Conservation (phyloP, 2,329 filamentous ascomycete species). For the Claviceps sorghi region DNA sequence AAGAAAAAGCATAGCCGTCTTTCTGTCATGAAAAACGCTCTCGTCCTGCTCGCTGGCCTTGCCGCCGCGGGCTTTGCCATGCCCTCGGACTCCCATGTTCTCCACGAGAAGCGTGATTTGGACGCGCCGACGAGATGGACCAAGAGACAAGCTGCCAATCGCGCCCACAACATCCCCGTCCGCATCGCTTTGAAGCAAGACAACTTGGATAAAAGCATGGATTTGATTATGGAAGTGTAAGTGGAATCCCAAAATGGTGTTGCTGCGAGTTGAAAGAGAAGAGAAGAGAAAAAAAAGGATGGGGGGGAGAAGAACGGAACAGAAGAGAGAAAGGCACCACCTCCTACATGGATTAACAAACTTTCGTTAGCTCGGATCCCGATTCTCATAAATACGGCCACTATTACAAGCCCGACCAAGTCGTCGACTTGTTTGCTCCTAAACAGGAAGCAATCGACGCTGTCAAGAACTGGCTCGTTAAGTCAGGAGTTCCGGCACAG, state of each 20-base stretch:
- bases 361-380: constrained; percentile 22
- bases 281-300: no score
- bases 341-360: background rate
- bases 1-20: background rate
- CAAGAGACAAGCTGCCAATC: constrained; percentile 10
- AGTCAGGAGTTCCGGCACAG: constrained; percentile 32
- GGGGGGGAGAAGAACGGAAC: background rate
- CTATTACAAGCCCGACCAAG: constrained; percentile 29
- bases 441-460: constrained; percentile 29
- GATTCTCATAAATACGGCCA: constrained; percentile 29
- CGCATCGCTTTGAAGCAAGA: constrained; percentile 30
- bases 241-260: background rate
- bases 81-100: constrained; percentile 12
- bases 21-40: constrained; percentile 9
- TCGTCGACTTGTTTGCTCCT: constrained; percentile 29
- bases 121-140: constrained; percentile 11
- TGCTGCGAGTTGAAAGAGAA: background rate
- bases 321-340: background rate
- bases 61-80: constrained; percentile 8
- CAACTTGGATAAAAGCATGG: constrained; percentile 31
- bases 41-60: constrained; percentile 9
- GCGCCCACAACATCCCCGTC: constrained; percentile 17
- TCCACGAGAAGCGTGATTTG: constrained; percentile 19
- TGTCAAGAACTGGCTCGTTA: constrained; percentile 38
- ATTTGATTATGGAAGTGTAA: constrained; percentile 26